Conservation (phyloP, 2,329 filamentous ascomycete genomes). For the Stachybotrys echinatus region DNA sequence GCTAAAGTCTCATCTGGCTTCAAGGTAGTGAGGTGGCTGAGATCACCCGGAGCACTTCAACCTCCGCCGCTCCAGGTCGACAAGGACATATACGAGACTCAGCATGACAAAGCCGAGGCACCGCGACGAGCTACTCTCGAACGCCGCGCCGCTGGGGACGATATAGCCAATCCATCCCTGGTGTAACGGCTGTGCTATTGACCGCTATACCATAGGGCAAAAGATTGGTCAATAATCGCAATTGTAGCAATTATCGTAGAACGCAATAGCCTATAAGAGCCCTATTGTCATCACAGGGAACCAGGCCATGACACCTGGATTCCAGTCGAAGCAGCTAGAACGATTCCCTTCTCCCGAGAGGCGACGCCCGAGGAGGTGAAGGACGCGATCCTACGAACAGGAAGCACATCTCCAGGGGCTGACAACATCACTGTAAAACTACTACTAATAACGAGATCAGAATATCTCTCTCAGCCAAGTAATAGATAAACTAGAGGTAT, state of each 20-base stretch:
- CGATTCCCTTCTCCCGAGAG: conserved; percentile 8
- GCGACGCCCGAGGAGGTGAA: conserved; percentile 10
- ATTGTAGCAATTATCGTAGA: too few species aligned
- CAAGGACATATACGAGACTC: conserved; percentile 8
- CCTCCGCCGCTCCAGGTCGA: conserved; percentile 9
- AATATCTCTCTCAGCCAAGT: too few species aligned
- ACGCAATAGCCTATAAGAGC: too few species aligned
- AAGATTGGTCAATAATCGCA: too few species aligned
- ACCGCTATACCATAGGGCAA: too few species aligned
- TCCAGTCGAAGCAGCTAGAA: neutral
- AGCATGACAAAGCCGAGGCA: conserved; percentile 11
- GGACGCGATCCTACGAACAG: conserved; percentile 8
- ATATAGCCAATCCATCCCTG: too few species aligned
- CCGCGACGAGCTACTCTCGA: conserved; percentile 9
- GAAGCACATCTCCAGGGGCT: conserved; percentile 12
- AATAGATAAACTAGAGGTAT: too few species aligned
- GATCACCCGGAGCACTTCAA: conserved; percentile 8
- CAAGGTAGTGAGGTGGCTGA: conserved; percentile 8
- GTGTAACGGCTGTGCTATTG: too few species aligned
- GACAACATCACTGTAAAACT: conserved; percentile 14
- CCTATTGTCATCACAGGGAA: too few species aligned
- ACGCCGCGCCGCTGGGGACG: conserved; percentile 7
- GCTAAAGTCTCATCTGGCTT: too few species aligned
- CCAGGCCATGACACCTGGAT: conserved; percentile 11
- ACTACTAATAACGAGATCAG: too few species aligned